Evolutionary conservation across 352 stramenopile genomes (phyloP).

Genomic region (Globisporangium emineosum): DNA sequence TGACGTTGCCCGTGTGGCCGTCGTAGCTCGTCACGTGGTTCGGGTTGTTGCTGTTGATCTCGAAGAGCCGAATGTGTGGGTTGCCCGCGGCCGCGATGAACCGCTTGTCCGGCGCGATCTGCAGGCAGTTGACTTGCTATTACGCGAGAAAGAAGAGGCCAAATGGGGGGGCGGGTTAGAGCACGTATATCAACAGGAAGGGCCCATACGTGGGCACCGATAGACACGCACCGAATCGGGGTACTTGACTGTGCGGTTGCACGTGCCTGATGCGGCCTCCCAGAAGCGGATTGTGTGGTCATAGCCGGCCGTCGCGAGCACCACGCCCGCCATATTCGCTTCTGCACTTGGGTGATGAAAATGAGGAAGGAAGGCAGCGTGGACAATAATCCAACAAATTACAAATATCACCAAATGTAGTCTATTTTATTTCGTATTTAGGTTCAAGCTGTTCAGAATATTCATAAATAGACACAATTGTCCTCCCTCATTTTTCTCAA

Average conservation of each 20-base stretch:
- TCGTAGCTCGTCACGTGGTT: constrained; percentile 96
- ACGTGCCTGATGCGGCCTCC: constrained; percentile 95
- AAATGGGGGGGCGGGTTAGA: background rate
- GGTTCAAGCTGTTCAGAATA: background rate
- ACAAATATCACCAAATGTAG: no score
- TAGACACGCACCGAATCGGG: constrained; percentile 82
- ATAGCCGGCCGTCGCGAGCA: constrained; percentile 96
- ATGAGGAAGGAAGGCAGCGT: background rate
- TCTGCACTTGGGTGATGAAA: background rate
- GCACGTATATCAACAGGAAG: background rate
- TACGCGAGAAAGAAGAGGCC: constrained; percentile 5
- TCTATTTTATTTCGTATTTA: background rate
- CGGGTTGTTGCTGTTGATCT: constrained; percentile 96
- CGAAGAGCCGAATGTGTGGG: constrained; percentile 96
- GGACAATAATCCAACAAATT: no score
- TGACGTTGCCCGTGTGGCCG: constrained; percentile 96
- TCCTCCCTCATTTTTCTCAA: background rate
- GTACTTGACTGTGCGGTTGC: constrained; percentile 95
- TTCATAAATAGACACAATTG: background rate
- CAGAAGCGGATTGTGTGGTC: constrained; percentile 99
- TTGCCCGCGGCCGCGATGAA: constrained; percentile 97
- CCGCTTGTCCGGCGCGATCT: constrained; percentile 96
- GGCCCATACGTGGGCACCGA: background rate
- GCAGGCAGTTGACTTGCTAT: constrained; percentile 95
- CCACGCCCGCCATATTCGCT: constrained; percentile 81